phyloP scores from a whole-genome alignment of 2,329 filamentous ascomycete species.

The Amesomyces nigricolor region DNA sequence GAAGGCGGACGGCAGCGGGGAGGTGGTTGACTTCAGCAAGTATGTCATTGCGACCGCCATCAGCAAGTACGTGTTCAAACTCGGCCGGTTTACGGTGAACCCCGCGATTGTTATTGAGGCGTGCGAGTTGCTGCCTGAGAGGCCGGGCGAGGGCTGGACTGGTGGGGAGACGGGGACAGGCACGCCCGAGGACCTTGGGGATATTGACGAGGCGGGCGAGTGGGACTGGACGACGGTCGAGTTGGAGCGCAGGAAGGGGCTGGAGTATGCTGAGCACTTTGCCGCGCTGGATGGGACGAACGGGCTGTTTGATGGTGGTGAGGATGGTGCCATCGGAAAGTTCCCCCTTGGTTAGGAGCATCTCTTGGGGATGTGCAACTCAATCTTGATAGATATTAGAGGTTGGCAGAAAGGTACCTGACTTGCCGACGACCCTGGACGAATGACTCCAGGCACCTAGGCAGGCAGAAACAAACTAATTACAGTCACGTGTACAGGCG shows the following conservation, averaged over 20 bases:
- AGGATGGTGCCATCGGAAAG: constrained; percentile 45
- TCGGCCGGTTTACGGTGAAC: constrained; percentile 75
- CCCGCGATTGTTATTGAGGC: constrained; percentile 69
- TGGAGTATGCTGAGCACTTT: constrained; percentile 51
- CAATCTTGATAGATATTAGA: not conserved
- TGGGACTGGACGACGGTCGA: constrained; percentile 58
- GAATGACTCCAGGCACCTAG: no score
- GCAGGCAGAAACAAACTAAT: no score
- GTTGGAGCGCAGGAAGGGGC: constrained; percentile 48
- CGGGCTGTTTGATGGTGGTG: constrained; percentile 48
- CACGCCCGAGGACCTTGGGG: constrained; percentile 35
- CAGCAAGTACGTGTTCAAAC: constrained; percentile 78
- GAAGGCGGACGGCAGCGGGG: constrained; percentile 8
- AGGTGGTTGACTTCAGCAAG: constrained; percentile 47
- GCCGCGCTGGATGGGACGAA: constrained; percentile 51
- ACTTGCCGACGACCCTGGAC: no score
- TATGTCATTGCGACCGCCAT: constrained; percentile 66
- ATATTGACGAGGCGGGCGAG: constrained; percentile 32
- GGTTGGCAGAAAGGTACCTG: no score
- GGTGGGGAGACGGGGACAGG: constrained; percentile 40
- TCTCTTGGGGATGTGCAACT: no score
- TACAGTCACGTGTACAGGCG: no score
- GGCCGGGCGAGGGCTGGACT: constrained; percentile 60
- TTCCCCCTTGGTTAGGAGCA: constrained; percentile 38
- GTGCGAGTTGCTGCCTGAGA: constrained; percentile 66